phyloP scores from a whole-genome alignment of 352 stramenopile genomes.

The Globisporangium rhizosaccharum region DNA sequence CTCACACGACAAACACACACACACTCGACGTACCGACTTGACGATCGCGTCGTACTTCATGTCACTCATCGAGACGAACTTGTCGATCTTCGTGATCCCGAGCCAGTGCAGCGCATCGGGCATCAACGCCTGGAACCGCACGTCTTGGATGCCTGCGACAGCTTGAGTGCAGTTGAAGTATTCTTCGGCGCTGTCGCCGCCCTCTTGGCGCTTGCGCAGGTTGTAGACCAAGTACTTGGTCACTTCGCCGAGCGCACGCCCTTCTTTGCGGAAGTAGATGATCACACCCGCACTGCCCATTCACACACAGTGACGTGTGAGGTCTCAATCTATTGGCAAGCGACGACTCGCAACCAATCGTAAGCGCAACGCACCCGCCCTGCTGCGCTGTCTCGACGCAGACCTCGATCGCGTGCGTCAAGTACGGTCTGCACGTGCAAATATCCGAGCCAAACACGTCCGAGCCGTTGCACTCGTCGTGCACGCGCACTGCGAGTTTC shows the following conservation, averaged over 20 bases:
- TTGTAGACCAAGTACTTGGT: slow-evolving; percentile 99
- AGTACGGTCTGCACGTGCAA: slow-evolving; percentile 98
- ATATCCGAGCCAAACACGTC: slow-evolving; percentile 99
- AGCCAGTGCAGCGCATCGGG: slow-evolving; percentile 99
- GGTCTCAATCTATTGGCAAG: not conserved
- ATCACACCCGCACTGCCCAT: slow-evolving; percentile 88
- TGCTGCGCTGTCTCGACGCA: slow-evolving; percentile 97
- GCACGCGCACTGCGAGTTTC: slow-evolving; percentile 95
- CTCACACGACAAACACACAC: not conserved
- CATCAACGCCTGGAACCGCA: slow-evolving; percentile 98
- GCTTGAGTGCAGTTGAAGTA: slow-evolving; percentile 99
- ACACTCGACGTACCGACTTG: slow-evolving; percentile 65
- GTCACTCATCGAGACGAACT: slow-evolving; percentile 98
- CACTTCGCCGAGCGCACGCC: slow-evolving; percentile 95
- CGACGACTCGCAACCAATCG: no score
- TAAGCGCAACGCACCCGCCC: slow-evolving; percentile 73
- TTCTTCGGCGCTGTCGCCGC: slow-evolving; percentile 94
- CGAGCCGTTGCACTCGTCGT: slow-evolving; percentile 99
- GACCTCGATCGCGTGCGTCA: slow-evolving; percentile 99
- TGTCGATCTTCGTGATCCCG: slow-evolving; percentile 92
- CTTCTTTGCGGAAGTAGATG: slow-evolving; percentile 99
- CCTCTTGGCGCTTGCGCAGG: slow-evolving; percentile 97
- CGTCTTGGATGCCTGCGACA: slow-evolving; percentile 97
- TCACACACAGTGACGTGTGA: not conserved
- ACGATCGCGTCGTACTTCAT: slow-evolving; percentile 99